Evolutionary conservation across 177 flowering plant species (phyloP), one percentile per base, ranked within the genome.

Genomic region (Vitis hybrid): DNA sequence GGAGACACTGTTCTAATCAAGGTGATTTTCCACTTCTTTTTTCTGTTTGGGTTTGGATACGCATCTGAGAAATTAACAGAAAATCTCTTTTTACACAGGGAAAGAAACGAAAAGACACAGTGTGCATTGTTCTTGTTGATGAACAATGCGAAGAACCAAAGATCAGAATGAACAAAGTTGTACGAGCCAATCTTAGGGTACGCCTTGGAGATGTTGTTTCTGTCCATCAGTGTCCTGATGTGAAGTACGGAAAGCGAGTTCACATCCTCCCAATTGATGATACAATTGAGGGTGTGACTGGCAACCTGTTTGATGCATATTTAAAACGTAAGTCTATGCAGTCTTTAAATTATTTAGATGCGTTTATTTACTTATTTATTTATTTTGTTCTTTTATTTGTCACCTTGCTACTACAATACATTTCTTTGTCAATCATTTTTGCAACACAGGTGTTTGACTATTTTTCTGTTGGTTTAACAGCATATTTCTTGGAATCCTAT

Each of bases 131-230:
- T 57, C 80, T 85, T 70, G 82, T 67, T 60, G 89, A 87, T 59
- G 88, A 87, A 8, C 76, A 67, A 18, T 87, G 89, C 55, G 89
- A 85, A 15, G 91, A 80, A 70, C 82, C 86, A 8, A 87, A 85
- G 67, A 80, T 87, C 46, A 82, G 84, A 74, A 79, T 87, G 85
- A 87, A 85, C 81, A 87, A 82, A 74, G 91, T 87, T 62, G 86
- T 84, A 6, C 78, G 91, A 60, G 67, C 86, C 46, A 87, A 87
- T 70, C 87, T 87, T 8, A 77, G 91, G 64, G 87, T 84, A 8
- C 80, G 88, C 13, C 88, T 87, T 60, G 86, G 87, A 30, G 91
- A 87, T 80, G 85, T 87, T 50, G 86, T 87, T 0, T 87, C 91
- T 27, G 87, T 85, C 10, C 86, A 84, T 77, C 78, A 69, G 49